Conservation (phyloP, 345 rosid genomes). For the Eutrema japonicum region DNA sequence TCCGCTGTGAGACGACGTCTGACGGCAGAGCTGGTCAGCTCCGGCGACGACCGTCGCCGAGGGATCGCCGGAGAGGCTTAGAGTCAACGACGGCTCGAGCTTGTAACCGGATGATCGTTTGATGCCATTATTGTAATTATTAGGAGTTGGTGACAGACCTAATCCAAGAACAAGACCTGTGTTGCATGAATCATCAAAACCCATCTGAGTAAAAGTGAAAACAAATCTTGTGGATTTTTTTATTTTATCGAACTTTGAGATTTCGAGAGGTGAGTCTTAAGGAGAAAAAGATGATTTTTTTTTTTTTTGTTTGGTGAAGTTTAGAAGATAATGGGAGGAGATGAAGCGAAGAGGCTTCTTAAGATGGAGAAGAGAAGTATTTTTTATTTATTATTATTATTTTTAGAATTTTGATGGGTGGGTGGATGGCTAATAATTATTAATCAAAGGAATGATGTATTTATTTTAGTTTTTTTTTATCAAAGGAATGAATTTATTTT, state of each 20-base stretch:
- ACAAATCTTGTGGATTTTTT: background rate
- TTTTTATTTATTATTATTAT: constrained; percentile 27
- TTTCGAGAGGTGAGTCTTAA: constrained; percentile 1
- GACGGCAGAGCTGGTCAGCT: constrained; percentile 48
- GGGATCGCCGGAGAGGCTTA: constrained; percentile 52
- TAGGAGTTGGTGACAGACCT: constrained; percentile 51
- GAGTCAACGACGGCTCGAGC: constrained; percentile 58
- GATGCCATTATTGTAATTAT: constrained; percentile 33
- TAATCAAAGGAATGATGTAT: constrained; percentile 61
- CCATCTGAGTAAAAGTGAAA: constrained; percentile 44
- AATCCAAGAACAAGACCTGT: constrained; percentile 69
- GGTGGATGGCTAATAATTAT: constrained; percentile 67
- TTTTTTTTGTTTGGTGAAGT: constrained; percentile 11
- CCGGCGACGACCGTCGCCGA: constrained; percentile 36
- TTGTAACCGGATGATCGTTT: constrained; percentile 31
- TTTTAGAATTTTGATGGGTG: constrained; percentile 45
- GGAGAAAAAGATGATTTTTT: constrained; percentile 8
- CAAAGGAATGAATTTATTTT: constrained; percentile 6
- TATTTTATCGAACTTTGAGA: background rate
- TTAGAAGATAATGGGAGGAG: constrained; percentile 45
- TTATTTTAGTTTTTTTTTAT: background rate
- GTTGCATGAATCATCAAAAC: constrained; percentile 59
- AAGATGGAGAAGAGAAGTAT: constrained; percentile 47
- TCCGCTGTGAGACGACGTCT: constrained; percentile 65
- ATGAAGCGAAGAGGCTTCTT: constrained; percentile 50